phyloP scores from a whole-genome alignment of 208 protist genomes.

The Leishmania major region DNA sequence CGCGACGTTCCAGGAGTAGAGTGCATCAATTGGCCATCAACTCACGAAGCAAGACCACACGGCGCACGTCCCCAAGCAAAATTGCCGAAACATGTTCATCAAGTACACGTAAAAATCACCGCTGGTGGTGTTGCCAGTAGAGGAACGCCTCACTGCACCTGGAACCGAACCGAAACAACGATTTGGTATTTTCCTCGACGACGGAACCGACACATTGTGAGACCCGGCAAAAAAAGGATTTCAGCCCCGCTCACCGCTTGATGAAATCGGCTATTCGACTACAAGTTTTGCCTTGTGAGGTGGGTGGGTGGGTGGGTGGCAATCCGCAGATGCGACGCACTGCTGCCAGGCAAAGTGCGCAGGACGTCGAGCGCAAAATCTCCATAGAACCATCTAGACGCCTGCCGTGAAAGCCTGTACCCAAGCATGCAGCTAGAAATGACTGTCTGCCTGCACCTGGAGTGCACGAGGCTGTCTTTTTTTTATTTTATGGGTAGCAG shows the following conservation, averaged over 20 bases:
- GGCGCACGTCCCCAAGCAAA: no score
- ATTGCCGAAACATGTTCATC: no score
- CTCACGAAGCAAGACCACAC: no score
- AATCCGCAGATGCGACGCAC: neutral
- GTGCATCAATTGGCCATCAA: no score
- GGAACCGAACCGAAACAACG: neutral
- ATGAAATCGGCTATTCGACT: neutral
- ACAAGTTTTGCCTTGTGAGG: neutral
- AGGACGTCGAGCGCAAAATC: neutral
- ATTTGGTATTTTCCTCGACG: neutral
- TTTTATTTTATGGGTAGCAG: neutral
- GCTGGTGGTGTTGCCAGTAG: no score
- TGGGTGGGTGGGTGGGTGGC: no score
- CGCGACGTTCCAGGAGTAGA: no score
- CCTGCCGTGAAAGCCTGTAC: neutral
- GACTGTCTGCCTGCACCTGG: neutral
- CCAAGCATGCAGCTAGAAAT: neutral
- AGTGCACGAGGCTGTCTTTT: neutral
- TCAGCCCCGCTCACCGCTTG: neutral
- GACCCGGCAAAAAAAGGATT: neutral
- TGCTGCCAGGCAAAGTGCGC: neutral
- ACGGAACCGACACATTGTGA: neutral
- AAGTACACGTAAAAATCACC: no score
- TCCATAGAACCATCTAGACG: neutral
- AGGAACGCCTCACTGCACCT: neutral